Evolutionary conservation across 345 rosid species (phyloP).

Genomic region (Xanthoceras sorbifolium): DNA sequence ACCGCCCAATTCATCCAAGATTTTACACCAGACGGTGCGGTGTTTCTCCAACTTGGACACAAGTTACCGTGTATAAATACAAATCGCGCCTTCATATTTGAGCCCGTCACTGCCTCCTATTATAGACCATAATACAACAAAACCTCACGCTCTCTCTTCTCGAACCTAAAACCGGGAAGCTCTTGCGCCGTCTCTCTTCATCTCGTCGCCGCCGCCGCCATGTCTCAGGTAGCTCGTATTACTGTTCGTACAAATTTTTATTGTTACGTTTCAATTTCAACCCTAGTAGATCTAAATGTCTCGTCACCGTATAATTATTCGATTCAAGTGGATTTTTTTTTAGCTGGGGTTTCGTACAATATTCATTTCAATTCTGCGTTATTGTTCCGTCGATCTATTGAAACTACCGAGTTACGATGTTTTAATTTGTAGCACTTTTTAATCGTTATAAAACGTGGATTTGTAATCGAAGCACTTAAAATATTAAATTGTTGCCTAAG

Average conservation of each 20-base stretch:
- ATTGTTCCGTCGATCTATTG: background rate
- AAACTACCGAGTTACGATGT: background rate
- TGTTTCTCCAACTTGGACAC: constrained; percentile 7
- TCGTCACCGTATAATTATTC: background rate
- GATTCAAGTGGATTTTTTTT: background rate
- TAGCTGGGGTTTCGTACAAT: constrained; percentile 1
- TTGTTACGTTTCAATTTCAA: background rate
- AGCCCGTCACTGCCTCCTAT: background rate
- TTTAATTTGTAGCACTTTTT: background rate
- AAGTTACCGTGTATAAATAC: background rate
- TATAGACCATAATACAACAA: background rate
- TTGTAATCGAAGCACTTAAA: background rate
- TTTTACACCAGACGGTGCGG: background rate
- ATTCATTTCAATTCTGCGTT: background rate
- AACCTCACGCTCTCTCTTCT: background rate
- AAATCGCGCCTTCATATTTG: background rate
- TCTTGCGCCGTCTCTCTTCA: background rate
- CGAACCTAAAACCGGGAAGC: background rate
- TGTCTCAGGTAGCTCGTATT: constrained; percentile 49
- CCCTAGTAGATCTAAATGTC: constrained; percentile 7
- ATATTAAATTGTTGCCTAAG: background rate
- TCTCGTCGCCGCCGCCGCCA: constrained; percentile 13
- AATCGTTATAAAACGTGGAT: background rate
- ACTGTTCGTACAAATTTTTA: background rate
- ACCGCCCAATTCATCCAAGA: background rate